Evolutionary conservation across 2,329 filamentous ascomycete species (phyloP).

Genomic region (Fusarium papillatum): DNA sequence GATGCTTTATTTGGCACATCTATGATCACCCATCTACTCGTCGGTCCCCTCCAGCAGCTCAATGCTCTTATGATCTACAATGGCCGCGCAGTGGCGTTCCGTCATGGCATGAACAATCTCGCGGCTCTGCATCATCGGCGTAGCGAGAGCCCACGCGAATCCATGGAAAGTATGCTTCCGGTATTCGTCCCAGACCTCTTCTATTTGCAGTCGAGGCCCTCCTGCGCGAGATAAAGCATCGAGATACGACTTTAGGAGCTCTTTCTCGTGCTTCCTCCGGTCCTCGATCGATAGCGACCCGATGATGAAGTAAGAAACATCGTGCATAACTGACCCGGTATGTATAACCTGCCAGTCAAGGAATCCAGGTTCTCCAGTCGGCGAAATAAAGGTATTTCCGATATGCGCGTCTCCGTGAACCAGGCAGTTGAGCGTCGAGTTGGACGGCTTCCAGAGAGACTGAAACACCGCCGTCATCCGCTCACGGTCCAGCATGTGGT

Average conservation of each 20-base stretch:
- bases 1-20: neutral
- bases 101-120: slow-evolving; percentile 25
- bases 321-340: slow-evolving; percentile 23
- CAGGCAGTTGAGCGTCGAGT: slow-evolving; percentile 15
- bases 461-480: slow-evolving; percentile 5
- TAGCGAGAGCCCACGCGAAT: slow-evolving; percentile 26
- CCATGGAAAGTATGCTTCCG: slow-evolving; percentile 20
- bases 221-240: neutral
- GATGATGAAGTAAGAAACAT: slow-evolving; percentile 19
- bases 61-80: slow-evolving; percentile 28
- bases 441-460: slow-evolving; percentile 15
- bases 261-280: neutral
- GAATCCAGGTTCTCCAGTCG: slow-evolving; percentile 9
- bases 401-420: slow-evolving; percentile 28
- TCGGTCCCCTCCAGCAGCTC: slow-evolving; percentile 6
- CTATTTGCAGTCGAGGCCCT: neutral
- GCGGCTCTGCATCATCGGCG: slow-evolving; percentile 26
- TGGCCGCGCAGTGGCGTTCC: slow-evolving; percentile 18
- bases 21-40: neutral
- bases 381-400: slow-evolving; percentile 20
- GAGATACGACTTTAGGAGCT: slow-evolving; percentile 11
- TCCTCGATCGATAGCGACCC: slow-evolving; percentile 13
- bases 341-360: slow-evolving; percentile 27
- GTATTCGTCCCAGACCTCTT: slow-evolving; percentile 24
- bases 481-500: neutral